Base-by-base conservation (phyloP, 2,329 filamentous ascomycete genomes). In the Aureobasidium sp. region DNA sequence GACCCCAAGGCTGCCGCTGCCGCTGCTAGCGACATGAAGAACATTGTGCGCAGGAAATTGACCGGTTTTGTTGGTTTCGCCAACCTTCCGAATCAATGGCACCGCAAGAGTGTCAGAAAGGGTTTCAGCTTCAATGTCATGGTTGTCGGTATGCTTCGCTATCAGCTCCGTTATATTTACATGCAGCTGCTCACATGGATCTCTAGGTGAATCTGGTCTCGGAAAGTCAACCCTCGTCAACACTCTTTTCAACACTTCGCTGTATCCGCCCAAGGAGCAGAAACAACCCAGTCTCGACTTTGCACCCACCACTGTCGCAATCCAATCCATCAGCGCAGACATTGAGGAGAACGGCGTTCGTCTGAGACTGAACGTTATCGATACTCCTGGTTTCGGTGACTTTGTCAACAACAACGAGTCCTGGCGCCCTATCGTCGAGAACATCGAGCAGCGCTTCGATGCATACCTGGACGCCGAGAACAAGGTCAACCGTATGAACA, bases 71-170 rank as follows among this genome's bases (percentile, higher is more conserved):
- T 98, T 66, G 93, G 93, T 61, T 98, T 98, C 68, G 93, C 93
- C 72, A 98, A 98, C 72, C 76, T 98, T 69, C 93, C 93, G 60
- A 98, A 98, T 77, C 93, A 98, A 76, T 98, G 93, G 93, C 93
- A 98, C 79, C 91, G 93, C 74, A 98, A 98, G 86, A 96, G 90
- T 83, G 93, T 98, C 67, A 89, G 93, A 70, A 98, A 98, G 76
- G 93, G 93, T 58, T 98, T 98, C 83, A 98, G 97, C 82, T 98
- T 98, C 81, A 98, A 98, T 71, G 93, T 98, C 63, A 98, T 98
- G 93, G 93, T 98, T 74, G 93, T 98, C 74, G 93, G 93, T 97
- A 79, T 68, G 90, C 85, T 40, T 38, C 21, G 35, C 16, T 22
- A n/a, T 17, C 29, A 42, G 27, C 19, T 4, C 5, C n/a, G 49